A percentile compares a stretch with the other conserved stretches of the same genome.
Conservation (phyloP, 176 grass and related monocot genomes). For the Saccharum spontaneum region DNA sequence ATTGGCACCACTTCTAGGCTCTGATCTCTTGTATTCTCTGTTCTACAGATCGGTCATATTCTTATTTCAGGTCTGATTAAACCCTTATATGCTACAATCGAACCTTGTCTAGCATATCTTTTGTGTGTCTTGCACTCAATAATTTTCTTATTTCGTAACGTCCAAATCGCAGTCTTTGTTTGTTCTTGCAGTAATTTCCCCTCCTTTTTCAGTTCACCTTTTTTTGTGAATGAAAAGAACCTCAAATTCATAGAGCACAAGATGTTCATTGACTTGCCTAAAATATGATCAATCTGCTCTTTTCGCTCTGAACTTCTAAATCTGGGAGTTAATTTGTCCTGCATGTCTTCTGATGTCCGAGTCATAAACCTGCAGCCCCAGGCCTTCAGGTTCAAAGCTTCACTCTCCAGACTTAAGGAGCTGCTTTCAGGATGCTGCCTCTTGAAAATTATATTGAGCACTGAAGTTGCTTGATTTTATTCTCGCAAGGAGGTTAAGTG, state of each 20-base stretch:
- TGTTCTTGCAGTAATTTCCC: background rate
- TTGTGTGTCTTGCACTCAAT: background rate
- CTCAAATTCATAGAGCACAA: background rate
- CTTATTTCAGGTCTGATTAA: slow-evolving; percentile 23
- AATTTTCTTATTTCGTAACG: background rate
- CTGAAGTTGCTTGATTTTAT: slow-evolving; percentile 29
- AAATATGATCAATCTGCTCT: background rate
- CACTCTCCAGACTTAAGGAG: background rate
- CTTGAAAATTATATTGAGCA: slow-evolving; percentile 34
- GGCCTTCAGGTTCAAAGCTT: background rate
- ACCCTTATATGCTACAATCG: background rate
- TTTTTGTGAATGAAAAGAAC: slow-evolving; percentile 4
- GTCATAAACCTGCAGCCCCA: background rate
- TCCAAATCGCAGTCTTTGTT: background rate
- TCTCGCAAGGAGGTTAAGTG: slow-evolving; percentile 19
- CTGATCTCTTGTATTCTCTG: slow-evolving; percentile 4
- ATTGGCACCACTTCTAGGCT: background rate
- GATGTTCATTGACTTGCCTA: background rate
- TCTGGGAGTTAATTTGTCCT: background rate
- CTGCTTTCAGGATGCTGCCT: slow-evolving; percentile 38
- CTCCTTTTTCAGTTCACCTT: background rate
- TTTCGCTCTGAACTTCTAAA: background rate
- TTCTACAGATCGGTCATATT: slow-evolving; percentile 26
- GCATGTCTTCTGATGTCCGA: slow-evolving; percentile 7
- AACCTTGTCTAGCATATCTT: background rate